Conservation (phyloP, 495 filamentous ascomycete species). For the Penicillium odoratum region DNA sequence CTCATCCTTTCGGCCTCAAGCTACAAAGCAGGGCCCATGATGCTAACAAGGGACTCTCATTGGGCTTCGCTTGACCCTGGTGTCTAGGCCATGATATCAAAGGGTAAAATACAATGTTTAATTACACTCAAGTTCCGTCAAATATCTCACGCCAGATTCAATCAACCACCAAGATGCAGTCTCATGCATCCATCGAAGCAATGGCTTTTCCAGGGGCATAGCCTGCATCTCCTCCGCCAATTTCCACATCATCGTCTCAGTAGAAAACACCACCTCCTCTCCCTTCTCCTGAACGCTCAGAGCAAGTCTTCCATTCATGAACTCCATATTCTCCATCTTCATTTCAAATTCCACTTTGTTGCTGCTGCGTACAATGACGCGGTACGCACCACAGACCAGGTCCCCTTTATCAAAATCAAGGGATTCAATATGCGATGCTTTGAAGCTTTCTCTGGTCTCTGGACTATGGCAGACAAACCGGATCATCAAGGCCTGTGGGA, state of each 20-base stretch:
- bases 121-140: slow-evolving; percentile 25
- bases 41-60: too few relatives aligned
- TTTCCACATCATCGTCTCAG: slow-evolving; percentile 40
- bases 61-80: too few relatives aligned
- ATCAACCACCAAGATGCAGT: slow-evolving; percentile 41
- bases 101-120: too few relatives aligned
- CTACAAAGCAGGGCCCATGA: too few relatives aligned
- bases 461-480: slow-evolving; percentile 12
- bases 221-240: slow-evolving; percentile 15
- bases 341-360: slow-evolving; percentile 38
- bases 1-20: too few relatives aligned
- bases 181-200: slow-evolving; percentile 36
- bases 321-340: slow-evolving; percentile 16
- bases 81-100: too few relatives aligned
- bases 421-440: slow-evolving; percentile 22
- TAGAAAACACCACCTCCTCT: slow-evolving; percentile 27
- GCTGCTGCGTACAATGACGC: slow-evolving; percentile 22
- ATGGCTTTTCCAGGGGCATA: slow-evolving; percentile 35
- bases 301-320: slow-evolving; percentile 29
- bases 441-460: slow-evolving; percentile 26
- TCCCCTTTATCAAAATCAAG: slow-evolving; percentile 36
- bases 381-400: slow-evolving; percentile 36
- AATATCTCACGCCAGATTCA: slow-evolving; percentile 38
- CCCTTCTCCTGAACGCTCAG: slow-evolving; percentile 23
- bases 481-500: slow-evolving; percentile 33